A percentile compares a stretch with the other conserved stretches of the same genome.
Conservation (phyloP, 768 basidiomycete species). For the Kwoniella europaea region DNA sequence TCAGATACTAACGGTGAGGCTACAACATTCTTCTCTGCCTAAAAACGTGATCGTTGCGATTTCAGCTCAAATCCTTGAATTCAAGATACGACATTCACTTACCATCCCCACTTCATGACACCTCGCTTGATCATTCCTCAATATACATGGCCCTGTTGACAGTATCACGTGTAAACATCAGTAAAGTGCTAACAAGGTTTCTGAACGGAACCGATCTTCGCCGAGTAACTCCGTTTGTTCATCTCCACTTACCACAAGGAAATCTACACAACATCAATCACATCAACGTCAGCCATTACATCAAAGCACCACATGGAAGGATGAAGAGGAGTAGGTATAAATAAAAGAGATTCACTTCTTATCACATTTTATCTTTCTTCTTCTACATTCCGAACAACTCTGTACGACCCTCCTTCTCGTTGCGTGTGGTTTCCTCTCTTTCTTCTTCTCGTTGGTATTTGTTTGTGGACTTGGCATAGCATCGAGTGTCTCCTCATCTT, state of each 20-base stretch:
- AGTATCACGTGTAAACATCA: not conserved
- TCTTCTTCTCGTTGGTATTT: constrained; percentile 9
- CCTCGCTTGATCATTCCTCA: constrained; percentile 50
- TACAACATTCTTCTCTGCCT: constrained; percentile 46
- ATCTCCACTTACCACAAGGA: constrained; percentile 46
- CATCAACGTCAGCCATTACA: not conserved
- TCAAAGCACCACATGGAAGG: not conserved
- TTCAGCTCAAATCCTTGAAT: not conserved
- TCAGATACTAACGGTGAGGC: constrained; percentile 27
- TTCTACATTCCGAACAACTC: constrained; percentile 58
- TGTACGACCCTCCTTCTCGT: constrained; percentile 55
- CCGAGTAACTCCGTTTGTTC: not conserved
- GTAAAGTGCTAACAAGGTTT: not conserved
- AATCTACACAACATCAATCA: constrained; percentile 34
- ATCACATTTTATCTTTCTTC: constrained; percentile 58
- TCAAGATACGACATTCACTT: constrained; percentile 23
- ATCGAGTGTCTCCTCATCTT: constrained; percentile 7
- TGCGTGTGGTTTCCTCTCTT: constrained; percentile 45
- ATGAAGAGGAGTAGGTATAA: not conserved
- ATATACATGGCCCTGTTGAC: constrained; percentile 46
- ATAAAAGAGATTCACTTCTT: constrained; percentile 46
- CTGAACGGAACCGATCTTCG: not conserved
- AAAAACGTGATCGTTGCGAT: not conserved
- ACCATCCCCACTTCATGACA: constrained; percentile 57
- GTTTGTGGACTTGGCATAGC: constrained; percentile 8